A percentile compares a stretch with the other conserved stretches of the same genome.
Conservation (phyloP, 176 grass and related monocot genomes). For the Eleusine indica region DNA sequence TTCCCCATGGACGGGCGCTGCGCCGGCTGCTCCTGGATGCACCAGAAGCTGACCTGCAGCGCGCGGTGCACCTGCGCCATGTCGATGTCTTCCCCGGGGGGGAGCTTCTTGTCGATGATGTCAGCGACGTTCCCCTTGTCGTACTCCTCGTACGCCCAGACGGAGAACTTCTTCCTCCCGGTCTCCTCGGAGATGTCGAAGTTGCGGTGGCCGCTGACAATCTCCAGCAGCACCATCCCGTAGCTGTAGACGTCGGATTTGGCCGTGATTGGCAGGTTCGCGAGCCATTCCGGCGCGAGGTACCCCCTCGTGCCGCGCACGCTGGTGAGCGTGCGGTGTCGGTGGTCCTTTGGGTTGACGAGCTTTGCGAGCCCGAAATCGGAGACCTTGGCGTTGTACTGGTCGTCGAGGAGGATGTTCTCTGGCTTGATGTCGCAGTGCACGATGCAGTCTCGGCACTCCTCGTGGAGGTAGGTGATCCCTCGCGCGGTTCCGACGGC, state of each 20-base stretch:
- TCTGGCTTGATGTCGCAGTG: slow-evolving; percentile 99
- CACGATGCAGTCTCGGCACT: slow-evolving; percentile 97
- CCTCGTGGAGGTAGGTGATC: slow-evolving; percentile 96
- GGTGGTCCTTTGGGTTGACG: slow-evolving; percentile 85
- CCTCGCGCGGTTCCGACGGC: slow-evolving; percentile 86
- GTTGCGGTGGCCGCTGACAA: slow-evolving; percentile 77
- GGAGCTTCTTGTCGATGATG: slow-evolving; percentile 58
- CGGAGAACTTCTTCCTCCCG: slow-evolving; percentile 73
- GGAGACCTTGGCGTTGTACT: slow-evolving; percentile 87
- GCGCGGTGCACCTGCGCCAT: slow-evolving; percentile 72
- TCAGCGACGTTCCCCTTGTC: slow-evolving; percentile 54
- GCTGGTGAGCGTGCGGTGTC: slow-evolving; percentile 81
- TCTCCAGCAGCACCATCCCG: slow-evolving; percentile 95
- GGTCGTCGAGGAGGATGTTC: slow-evolving; percentile 95
- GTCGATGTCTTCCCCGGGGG: slow-evolving; percentile 54
- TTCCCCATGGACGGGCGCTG: slow-evolving; percentile 89
- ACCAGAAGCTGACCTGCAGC: slow-evolving; percentile 87
- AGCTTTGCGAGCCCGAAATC: slow-evolving; percentile 97
- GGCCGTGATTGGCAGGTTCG: slow-evolving; percentile 88
- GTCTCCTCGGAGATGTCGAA: slow-evolving; percentile 87
- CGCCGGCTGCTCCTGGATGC: slow-evolving; percentile 98
- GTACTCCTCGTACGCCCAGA: slow-evolving; percentile 93
- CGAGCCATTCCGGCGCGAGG: slow-evolving; percentile 94
- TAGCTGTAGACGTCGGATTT: slow-evolving; percentile 98
- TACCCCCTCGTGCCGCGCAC: slow-evolving; percentile 86